Evolutionary conservation across 2,329 filamentous ascomycete species (phyloP).

Genomic region (Tolypocladium nubicola): DNA sequence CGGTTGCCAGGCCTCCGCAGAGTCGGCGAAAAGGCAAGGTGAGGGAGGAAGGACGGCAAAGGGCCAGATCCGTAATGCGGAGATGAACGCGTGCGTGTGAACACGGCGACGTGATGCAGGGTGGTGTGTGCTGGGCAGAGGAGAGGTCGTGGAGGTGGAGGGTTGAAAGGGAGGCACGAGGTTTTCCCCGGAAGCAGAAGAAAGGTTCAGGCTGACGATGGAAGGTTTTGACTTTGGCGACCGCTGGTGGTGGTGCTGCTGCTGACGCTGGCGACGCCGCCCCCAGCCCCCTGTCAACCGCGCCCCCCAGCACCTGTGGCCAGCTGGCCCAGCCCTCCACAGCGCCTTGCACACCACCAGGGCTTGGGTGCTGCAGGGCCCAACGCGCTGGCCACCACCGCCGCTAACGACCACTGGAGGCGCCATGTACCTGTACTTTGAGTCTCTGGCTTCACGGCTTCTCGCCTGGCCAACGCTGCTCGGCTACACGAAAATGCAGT

Average conservation of each 20-base stretch:
- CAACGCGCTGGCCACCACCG: not conserved
- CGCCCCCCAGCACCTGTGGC: not conserved
- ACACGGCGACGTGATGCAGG: constrained; percentile 16
- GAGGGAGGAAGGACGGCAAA: constrained; percentile 16
- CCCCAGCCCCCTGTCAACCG: constrained; percentile 5
- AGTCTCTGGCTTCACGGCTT: not conserved
- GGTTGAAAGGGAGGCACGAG: constrained; percentile 22
- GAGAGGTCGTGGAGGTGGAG: constrained; percentile 11
- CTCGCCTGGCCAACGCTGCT: not conserved
- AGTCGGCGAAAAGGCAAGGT: constrained; percentile 16
- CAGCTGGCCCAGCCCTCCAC: not conserved
- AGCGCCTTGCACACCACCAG: not conserved
- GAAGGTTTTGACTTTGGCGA: constrained; percentile 23
- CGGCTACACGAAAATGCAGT: not conserved
- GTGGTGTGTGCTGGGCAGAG: constrained; percentile 12
- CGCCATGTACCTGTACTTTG: not conserved
- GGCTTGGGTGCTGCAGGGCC: not conserved
- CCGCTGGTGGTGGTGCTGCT: constrained; percentile 1
- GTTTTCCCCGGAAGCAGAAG: constrained; percentile 26
- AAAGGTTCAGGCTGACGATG: constrained; percentile 24
- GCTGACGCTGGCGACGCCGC: constrained; percentile 12
- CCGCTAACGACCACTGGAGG: not conserved
- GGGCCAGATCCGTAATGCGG: constrained; percentile 17
- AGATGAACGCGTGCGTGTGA: constrained; percentile 17
- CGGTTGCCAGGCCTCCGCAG: constrained; percentile 28